Base-by-base conservation (phyloP, 306 rosid genomes). In the Begonia masoniana region DNA sequence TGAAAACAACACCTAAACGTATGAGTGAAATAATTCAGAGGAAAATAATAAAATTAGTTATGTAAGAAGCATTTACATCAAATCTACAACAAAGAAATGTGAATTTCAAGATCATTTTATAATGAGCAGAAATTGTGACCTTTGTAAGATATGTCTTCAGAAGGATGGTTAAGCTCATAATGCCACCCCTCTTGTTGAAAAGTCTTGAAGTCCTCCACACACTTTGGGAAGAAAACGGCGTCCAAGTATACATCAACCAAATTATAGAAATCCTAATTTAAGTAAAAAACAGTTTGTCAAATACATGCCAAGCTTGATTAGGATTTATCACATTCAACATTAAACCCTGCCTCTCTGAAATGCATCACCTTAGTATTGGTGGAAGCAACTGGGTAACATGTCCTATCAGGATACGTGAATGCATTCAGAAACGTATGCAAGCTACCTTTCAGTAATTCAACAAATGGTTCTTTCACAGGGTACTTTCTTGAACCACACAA, bases 141-240 rank as follows among this genome's bases (percentile, higher is more conserved):
- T 79, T 92, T 86, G 43, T 83, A 86, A 60, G 83, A 71, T 63
- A 86, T 83, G 35, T 92, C 96, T 57, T 92, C 93, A 21, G 94
- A 75, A 56, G 99, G 96, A 73, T 92, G 62, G n/a, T 86, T 68
- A 59, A 92, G 93, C 71, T 92, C 99, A 54, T 79, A 92, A 67
- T 92, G 99, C 99, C 99, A 92, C 61, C 99, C 99, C 86, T 92
- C 96, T 70, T 92, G 96, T 64, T 92, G 99, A 71, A 92, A 92
- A 35, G 95, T 86, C 67, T 68, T 79, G 57, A 71, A 48, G 71
- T 92, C 95, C 60, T 92, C 88, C 43, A 86, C 83, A 21, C 99
- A 92, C 55, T 72, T 79, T 5, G 99, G 99, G 70, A 92, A 92
- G 84, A 92, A 92, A 41, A 92, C 99, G 2, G 99, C 99, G 58